A percentile compares a stretch with the other conserved stretches of the same genome.
These are phyloP conservation scores for Ambrosia trifida DNA, from an alignment of 129 eudicot genomes.

Conservation along the genomic window DNA sequence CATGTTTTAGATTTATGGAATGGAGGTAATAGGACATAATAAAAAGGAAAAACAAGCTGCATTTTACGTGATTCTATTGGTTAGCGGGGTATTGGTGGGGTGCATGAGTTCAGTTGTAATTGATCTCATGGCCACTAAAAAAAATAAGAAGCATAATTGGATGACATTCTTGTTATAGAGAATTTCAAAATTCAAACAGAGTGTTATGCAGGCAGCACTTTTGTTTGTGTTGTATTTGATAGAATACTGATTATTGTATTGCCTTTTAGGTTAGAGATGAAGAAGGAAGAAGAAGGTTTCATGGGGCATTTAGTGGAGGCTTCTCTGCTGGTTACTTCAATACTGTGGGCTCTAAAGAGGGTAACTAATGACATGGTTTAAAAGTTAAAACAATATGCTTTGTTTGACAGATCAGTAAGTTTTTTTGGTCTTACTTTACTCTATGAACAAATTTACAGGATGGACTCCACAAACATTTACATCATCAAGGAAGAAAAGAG, in stretches of 20 bases:
- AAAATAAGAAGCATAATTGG: background rate
- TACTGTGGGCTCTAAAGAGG: conserved; percentile 97
- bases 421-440: conserved; percentile 23
- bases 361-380: conserved; percentile 31
- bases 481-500: conserved; percentile 91
- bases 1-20: conserved; percentile 3
- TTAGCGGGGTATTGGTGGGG: no score
- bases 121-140: no score
- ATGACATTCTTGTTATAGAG: conserved; percentile 4
- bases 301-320: conserved; percentile 98
- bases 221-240: conserved; percentile 9
- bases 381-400: conserved; percentile 8
- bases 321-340: conserved; percentile 94
- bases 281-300: conserved; percentile 98
- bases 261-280: conserved; percentile 81
- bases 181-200: background rate
- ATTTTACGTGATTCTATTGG: no score
- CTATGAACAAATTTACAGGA: conserved; percentile 45
- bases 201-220: conserved; percentile 1
- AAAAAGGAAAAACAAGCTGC: background rate
- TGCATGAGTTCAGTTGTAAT: no score
- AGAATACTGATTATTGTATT: conserved; percentile 16
- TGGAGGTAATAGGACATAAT: background rate
- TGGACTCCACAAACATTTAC: conserved; percentile 96
- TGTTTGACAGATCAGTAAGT: conserved; percentile 14